Conservation (phyloP, 805 yeast genomes). For the Jamesozyma hellenica region DNA sequence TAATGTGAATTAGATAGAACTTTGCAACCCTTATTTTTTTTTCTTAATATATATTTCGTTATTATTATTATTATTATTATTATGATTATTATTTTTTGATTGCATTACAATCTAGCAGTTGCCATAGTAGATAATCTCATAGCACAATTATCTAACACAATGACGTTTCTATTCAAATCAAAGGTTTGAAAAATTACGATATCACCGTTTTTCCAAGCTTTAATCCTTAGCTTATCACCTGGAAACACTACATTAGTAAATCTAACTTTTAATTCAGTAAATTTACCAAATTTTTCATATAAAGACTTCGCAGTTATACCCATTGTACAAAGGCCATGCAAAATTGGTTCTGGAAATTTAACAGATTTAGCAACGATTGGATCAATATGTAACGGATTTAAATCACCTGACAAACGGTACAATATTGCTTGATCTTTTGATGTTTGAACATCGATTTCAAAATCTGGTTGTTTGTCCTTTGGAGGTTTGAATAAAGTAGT, state of each 20-base stretch:
- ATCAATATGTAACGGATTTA: conserved; percentile 91
- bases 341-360: conserved; percentile 73
- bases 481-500: conserved; percentile 56
- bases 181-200: conserved; percentile 69
- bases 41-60: too few species aligned
- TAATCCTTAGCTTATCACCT: conserved; percentile 74
- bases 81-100: too few species aligned
- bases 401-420: conserved; percentile 87
- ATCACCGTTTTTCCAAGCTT: conserved; percentile 74
- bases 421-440: conserved; percentile 71
- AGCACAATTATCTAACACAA: conserved; percentile 83
- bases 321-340: conserved; percentile 84
- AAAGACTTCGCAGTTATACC: conserved; percentile 74
- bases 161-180: conserved; percentile 64
- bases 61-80: too few species aligned
- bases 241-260: conserved; percentile 90
- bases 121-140: conserved; percentile 40
- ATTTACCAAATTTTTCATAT: conserved; percentile 70
- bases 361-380: conserved; percentile 84
- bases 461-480: conserved; percentile 50
- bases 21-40: too few species aligned
- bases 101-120: too few species aligned
- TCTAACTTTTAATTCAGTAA: conserved; percentile 78
- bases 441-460: conserved; percentile 47
- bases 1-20: too few species aligned